Evolutionary conservation across 148 eudicot species (phyloP).

Genomic region (Persicaria tinctoria): DNA sequence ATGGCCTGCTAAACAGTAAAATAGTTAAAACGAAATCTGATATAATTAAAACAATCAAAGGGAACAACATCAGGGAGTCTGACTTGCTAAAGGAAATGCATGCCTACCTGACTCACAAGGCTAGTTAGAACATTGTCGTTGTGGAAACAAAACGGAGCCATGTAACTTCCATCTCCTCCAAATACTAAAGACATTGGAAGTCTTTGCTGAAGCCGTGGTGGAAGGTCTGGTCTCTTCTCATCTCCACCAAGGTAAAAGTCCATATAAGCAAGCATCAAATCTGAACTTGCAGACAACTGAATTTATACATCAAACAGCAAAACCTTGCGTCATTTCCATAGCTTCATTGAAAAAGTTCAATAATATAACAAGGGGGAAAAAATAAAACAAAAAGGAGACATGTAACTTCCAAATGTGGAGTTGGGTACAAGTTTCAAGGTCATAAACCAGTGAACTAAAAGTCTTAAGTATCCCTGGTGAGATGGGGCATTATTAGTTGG

Average conservation of each 20-base stretch:
- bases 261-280: constrained; percentile 86
- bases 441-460: not conserved
- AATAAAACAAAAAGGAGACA: not conserved
- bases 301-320: constrained; percentile 6
- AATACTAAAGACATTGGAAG: constrained; percentile 73
- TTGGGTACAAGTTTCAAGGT: not conserved
- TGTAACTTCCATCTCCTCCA: constrained; percentile 97
- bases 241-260: constrained; percentile 99
- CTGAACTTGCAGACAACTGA: constrained; percentile 77
- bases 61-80: not conserved
- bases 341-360: not conserved
- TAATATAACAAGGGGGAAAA: not conserved
- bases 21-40: constrained; percentile 5
- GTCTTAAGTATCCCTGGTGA: not conserved
- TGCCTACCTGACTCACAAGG: constrained; percentile 81
- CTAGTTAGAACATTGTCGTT: constrained; percentile 80
- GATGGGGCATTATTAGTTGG: not conserved
- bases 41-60: not conserved
- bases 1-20: constrained; percentile 46
- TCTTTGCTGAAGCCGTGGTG: constrained; percentile 72
- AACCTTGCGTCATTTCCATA: not conserved
- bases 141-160: constrained; percentile 85
- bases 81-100: not conserved
- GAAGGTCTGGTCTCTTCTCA: constrained; percentile 91
- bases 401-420: not conserved